Evolutionary conservation across 2,329 filamentous ascomycete species (phyloP), one percentile per base, ranked within the genome.

Genomic region (Apiospora aurea): DNA sequence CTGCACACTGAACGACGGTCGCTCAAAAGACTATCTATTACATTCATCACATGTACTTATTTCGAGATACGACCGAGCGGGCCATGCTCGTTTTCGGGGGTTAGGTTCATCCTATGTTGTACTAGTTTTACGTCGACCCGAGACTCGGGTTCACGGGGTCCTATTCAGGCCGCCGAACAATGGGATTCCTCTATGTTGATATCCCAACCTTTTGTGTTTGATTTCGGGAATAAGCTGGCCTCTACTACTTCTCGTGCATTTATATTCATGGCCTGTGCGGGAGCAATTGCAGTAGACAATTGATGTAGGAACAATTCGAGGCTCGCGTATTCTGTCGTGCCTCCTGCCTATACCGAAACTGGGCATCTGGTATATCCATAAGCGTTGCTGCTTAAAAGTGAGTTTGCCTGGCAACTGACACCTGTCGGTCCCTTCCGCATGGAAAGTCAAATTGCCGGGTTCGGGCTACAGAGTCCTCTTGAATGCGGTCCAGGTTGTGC

Each of bases 11-110:
- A n/a, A 38, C 53, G 53, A 29, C 11, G 53, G 53, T 61, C 29
- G 11, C 18, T 8, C 26, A 21, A 10, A 41, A 41, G 29, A 41
- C 34, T n/a, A 61, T 21, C 49, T 57, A 14, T 16, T 29, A n/a
- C 57, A 21, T 5, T 18, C 53, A 11, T 34, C 29, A 13, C 57
- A 41, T 64, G 57, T 64, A 64, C 34, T 41, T 64, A 64, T 64
- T 41, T 64, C 34, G 57, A 64, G 57, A 41, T 64, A 18, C 21
- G 21, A 38, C 18, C 57, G 21, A 13, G n/a, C 8, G 57, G 13
- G 57, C 14, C 13, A 64, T 64, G 57, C 57, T 64, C 53, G 29
- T 61, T 61, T 61, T 61, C 53, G 29, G 53, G 29, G 53, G 34
- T 21, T 61, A 61, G 29, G 53, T 61, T 61, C 53, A 38, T 61